Percentiles rank a stretch among this genome's conserved stretches.
Evolutionary conservation across 192 early-diverging fungal species (phyloP).

Genomic region (Coemansia sp.): DNA sequence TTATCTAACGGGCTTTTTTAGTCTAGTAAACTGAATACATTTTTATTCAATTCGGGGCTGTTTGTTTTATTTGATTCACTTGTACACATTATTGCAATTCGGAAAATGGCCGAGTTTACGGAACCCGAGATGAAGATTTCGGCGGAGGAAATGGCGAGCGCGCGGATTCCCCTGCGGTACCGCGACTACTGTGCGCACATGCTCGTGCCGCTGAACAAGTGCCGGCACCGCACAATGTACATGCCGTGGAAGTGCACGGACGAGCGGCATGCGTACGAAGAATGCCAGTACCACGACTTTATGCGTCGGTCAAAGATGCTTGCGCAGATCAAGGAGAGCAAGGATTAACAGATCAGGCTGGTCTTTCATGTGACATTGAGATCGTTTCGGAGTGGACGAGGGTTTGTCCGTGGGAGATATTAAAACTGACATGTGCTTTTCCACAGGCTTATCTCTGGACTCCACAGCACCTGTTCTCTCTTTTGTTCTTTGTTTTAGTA

Average conservation of each 20-base stretch:
- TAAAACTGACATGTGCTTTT: background rate
- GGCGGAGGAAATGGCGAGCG: conserved; percentile 81
- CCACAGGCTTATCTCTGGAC: background rate
- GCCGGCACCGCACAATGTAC: conserved; percentile 79
- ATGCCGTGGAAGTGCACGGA: conserved; percentile 93
- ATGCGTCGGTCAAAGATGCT: conserved; percentile 52
- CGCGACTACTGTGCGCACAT: conserved; percentile 95
- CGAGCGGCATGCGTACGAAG: conserved; percentile 84
- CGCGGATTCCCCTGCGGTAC: conserved; percentile 79
- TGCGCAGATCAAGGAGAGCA: conserved; percentile 37
- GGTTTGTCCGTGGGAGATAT: conserved; percentile 4
- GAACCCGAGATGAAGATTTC: conserved; percentile 80
- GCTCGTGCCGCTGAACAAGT: conserved; percentile 88
- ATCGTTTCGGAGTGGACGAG: background rate
- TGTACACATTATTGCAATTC: background rate
- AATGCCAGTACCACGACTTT: conserved; percentile 94
- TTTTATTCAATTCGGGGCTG: background rate
- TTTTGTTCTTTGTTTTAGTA: background rate
- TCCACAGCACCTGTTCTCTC: background rate
- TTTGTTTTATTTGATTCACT: background rate
- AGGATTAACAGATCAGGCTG: background rate
- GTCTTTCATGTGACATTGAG: conserved; percentile 1
- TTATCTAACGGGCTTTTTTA: too few species aligned
- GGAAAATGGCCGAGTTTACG: conserved; percentile 36
- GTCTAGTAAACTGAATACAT: too few species aligned